phyloP scores from a whole-genome alignment of 192 early-diverging fungal genomes.

The Backusella westeae region DNA sequence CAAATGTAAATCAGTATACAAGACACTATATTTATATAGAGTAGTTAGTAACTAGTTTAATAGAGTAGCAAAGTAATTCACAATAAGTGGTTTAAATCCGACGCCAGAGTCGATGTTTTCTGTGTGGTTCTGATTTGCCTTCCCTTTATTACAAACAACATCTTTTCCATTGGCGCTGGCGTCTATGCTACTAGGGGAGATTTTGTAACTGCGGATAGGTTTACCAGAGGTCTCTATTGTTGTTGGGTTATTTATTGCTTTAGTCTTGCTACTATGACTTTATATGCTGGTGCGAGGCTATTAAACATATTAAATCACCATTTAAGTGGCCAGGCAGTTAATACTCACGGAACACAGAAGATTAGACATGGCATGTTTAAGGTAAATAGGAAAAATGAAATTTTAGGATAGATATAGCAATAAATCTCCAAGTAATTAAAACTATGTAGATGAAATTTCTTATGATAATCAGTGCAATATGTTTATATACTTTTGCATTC shows the following conservation, averaged over 20 bases:
- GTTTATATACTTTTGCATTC: background rate
- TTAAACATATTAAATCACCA: constrained; percentile 5
- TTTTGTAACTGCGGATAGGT: constrained; percentile 1
- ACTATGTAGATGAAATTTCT: constrained; percentile 13
- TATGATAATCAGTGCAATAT: background rate
- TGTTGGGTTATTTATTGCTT: constrained; percentile 31
- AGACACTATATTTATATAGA: background rate
- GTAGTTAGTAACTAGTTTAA: background rate
- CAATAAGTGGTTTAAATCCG: constrained; percentile 14
- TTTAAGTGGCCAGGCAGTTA: background rate
- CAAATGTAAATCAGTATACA: constrained; percentile 18
- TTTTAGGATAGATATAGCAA: background rate
- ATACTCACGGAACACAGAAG: background rate
- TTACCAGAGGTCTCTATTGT: constrained; percentile 16
- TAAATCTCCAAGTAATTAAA: background rate
- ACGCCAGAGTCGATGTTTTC: background rate
- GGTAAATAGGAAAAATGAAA: background rate
- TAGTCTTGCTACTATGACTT: background rate
- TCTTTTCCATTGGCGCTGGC: constrained; percentile 19
- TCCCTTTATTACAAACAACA: constrained; percentile 35
- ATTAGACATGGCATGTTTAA: constrained; percentile 24
- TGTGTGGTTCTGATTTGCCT: background rate
- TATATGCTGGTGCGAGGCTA: constrained; percentile 15
- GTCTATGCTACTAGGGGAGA: constrained; percentile 18
- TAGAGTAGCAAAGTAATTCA: constrained; percentile 21